Percentiles rank a stretch among this genome's conserved stretches.
Conservation (phyloP, 2,329 filamentous ascomycete genomes). For the Penicillium palitans region DNA sequence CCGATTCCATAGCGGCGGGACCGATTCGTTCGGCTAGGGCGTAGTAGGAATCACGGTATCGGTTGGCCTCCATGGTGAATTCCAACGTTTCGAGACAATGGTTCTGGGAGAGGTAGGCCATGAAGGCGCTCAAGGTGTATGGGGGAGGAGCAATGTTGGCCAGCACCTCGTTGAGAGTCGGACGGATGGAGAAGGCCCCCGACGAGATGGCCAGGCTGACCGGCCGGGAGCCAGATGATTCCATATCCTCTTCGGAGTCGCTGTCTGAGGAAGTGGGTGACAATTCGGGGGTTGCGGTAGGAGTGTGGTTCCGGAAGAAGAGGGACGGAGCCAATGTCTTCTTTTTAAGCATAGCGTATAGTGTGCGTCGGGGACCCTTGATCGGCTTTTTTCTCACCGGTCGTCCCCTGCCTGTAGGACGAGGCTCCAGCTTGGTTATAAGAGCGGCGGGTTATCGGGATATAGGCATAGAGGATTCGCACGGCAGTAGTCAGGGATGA, state of each 20-base stretch:
- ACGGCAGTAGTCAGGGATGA: not conserved
- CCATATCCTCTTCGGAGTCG: slow-evolving; percentile 49
- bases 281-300: slow-evolving; percentile 47
- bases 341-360: slow-evolving; percentile 43
- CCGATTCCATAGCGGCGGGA: slow-evolving; percentile 49
- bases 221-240: slow-evolving; percentile 44
- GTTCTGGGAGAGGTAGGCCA: slow-evolving; percentile 94
- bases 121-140: slow-evolving; percentile 89
- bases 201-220: slow-evolving; percentile 45
- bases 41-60: slow-evolving; percentile 71
- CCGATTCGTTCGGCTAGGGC: slow-evolving; percentile 55
- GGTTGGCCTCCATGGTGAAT: slow-evolving; percentile 90
- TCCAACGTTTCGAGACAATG: slow-evolving; percentile 95
- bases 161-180: slow-evolving; percentile 82
- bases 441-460: slow-evolving; percentile 14
- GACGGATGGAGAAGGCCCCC: slow-evolving; percentile 54
- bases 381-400: slow-evolving; percentile 26
- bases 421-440: slow-evolving; percentile 23
- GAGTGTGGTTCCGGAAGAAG: slow-evolving; percentile 42
- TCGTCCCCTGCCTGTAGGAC: slow-evolving; percentile 22
- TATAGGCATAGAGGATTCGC: not conserved
- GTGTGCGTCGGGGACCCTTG: slow-evolving; percentile 26
- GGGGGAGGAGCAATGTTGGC: slow-evolving; percentile 81
- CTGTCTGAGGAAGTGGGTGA: slow-evolving; percentile 46
- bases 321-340: slow-evolving; percentile 34